Evolutionary conservation across 2,329 filamentous ascomycete genomes (phyloP), one percentile per base, ranked within the genome.

Genomic region (Colletotrichum tabaci): DNA sequence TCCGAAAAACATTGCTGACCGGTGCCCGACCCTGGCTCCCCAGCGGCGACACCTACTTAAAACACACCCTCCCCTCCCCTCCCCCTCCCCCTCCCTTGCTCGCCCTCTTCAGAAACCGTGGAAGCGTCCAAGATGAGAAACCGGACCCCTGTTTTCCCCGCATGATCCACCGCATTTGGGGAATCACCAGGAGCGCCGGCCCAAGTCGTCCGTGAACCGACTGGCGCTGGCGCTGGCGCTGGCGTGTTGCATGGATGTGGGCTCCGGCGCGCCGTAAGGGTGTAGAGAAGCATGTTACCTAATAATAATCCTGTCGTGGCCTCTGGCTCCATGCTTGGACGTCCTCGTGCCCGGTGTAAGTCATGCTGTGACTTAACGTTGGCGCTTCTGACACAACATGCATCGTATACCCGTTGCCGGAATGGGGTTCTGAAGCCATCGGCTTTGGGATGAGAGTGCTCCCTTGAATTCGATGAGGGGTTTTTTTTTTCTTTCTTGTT

Each of bases 111-210:
- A 16, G 18, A 53, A 53, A 16, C 15, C 30, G 30, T 30, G 26
- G 26, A 26, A 26, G 26, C 26, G 35, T 63, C 47, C 7, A 53
- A 53, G 40, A 26, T 15, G 61, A 30, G 21, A 16, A 21, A 15
- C 49, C 44, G 44, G 47, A 63, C 44, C 61, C 61, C 61, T 63
- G 61, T 16, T 23, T 61, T n/a, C 61, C 61, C 61, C 61, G 61
- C 61, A 63, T 55, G 61, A 63, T 63, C 61, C 61, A 63, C 61
- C 23, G 38, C 49, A 61, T 40, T 53, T 9, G 35, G 47, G 47
- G 61, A 7, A 40, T 53, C 61, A 55, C 21, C 42, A 26, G 18
- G 40, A 53, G 61, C 16, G 38, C 49, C 49, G 35, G 30, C 53
- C 47, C 47, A 18, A 46, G 49, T 44, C 21, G 61, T 44, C 21